phyloP scores from a whole-genome alignment of 1,284 basidiomycete genomes.

The Ustilago bromivora region DNA sequence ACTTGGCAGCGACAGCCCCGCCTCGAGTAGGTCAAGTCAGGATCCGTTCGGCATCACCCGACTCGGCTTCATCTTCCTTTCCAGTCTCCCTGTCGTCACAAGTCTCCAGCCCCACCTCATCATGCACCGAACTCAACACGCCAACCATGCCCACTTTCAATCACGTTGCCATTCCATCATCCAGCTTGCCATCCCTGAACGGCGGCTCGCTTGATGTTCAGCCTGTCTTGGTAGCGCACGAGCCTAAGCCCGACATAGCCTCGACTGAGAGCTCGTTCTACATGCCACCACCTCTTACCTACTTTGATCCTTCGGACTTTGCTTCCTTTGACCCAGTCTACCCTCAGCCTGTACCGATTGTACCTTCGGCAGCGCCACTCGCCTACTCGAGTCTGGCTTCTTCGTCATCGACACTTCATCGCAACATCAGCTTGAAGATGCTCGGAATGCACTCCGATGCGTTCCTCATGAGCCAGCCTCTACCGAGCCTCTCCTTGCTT shows the following conservation, averaged over 20 bases:
- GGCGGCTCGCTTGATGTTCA: background rate
- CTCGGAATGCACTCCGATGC: constrained; percentile 37
- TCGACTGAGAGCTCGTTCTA: constrained; percentile 3
- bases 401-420: constrained; percentile 5
- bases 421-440: constrained; percentile 31
- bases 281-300: constrained; percentile 7
- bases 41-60: constrained; percentile 28
- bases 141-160: constrained; percentile 25
- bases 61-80: constrained; percentile 20
- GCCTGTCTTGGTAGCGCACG: background rate
- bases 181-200: background rate
- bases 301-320: constrained; percentile 10
- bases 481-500: constrained; percentile 32
- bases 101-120: constrained; percentile 31
- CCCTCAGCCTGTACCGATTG: background rate
- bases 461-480: constrained; percentile 43
- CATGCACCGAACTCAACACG: constrained; percentile 32
- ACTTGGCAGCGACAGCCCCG: constrained; percentile 13
- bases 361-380: constrained; percentile 13
- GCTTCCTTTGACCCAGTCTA: constrained; percentile 6
- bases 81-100: constrained; percentile 23
- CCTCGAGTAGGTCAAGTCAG: constrained; percentile 2
- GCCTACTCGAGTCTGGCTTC: constrained; percentile 26
- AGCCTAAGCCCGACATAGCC: constrained; percentile 2
- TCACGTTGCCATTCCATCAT: background rate